phyloP scores from a whole-genome alignment of 108 stramenopile species.

The Fragilariopsis cylindrus region DNA sequence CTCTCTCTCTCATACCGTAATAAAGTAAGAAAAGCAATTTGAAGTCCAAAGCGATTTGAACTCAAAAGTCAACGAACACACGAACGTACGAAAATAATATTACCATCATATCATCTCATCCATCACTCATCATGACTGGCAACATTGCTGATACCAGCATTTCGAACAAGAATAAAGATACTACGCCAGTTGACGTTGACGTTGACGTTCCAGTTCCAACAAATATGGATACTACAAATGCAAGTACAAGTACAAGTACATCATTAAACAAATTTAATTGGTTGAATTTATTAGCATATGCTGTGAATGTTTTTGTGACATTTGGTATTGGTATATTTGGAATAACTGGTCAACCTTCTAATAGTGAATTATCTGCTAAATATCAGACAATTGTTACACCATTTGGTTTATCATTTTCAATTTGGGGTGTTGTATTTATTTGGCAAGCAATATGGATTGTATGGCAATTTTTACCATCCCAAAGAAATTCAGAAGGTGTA shows the following conservation, averaged over 20 bases:
- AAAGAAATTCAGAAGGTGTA: conserved; percentile 47
- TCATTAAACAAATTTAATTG: conserved; percentile 38
- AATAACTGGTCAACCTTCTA: conserved; percentile 33
- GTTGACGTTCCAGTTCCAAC: too few relatives aligned
- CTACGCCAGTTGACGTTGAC: too few relatives aligned
- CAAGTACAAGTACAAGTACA: neutral
- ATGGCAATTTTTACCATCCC: conserved; percentile 37
- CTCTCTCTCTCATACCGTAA: too few relatives aligned
- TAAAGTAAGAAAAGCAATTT: too few relatives aligned
- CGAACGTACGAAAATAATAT: too few relatives aligned
- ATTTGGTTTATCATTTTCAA: conserved; percentile 51
- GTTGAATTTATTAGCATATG: conserved; percentile 63
- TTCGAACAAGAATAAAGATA: too few relatives aligned
- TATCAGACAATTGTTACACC: conserved; percentile 83
- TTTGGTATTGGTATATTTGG: conserved; percentile 50
- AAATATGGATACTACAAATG: too few relatives aligned
- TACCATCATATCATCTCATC: too few relatives aligned
- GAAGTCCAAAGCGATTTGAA: too few relatives aligned
- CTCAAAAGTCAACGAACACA: too few relatives aligned
- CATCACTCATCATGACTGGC: too few relatives aligned
- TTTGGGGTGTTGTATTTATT: conserved; percentile 75
- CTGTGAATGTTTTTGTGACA: conserved; percentile 51
- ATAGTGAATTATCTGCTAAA: conserved; percentile 54
- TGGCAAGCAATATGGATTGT: conserved; percentile 57
- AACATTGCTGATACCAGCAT: too few relatives aligned